phyloP scores from a whole-genome alignment of 2,329 filamentous ascomycete genomes.

The Penicillium italicum region DNA sequence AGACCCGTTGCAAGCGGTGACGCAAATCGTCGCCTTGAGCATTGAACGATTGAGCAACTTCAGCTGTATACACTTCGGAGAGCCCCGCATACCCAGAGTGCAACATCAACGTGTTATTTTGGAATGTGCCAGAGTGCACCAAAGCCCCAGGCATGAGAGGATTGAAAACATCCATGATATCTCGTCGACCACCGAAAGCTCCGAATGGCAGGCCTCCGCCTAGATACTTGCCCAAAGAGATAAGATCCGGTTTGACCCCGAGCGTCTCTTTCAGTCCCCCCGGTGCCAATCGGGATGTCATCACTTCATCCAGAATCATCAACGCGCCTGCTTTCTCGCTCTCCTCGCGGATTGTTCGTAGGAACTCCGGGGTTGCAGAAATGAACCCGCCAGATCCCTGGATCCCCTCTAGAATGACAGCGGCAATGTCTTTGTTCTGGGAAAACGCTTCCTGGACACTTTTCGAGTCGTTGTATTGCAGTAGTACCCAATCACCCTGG shows the following conservation, averaged over 20 bases:
- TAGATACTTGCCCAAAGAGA: constrained; percentile 63
- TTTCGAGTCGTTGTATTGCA: constrained; percentile 58
- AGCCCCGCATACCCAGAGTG: constrained; percentile 3
- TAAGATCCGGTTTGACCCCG: constrained; percentile 52
- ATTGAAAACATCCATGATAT: constrained; percentile 48
- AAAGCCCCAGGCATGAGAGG: constrained; percentile 37
- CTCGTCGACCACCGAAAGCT: constrained; percentile 61
- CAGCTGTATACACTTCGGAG: background rate
- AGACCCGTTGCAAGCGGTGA: background rate
- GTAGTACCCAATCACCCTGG: constrained; percentile 57
- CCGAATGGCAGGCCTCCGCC: constrained; percentile 66
- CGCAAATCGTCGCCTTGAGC: background rate
- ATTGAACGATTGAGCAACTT: background rate
- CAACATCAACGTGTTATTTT: constrained; percentile 54
- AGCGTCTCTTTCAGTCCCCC: constrained; percentile 1
- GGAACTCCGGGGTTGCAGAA: constrained; percentile 50
- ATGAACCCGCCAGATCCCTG: constrained; percentile 62
- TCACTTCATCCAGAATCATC: constrained; percentile 69
- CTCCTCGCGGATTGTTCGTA: constrained; percentile 49
- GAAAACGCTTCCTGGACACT: constrained; percentile 35
- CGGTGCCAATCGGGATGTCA: constrained; percentile 58
- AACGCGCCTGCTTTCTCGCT: constrained; percentile 52
- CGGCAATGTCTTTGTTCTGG: constrained; percentile 45
- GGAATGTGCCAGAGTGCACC: constrained; percentile 62
- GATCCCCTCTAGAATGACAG: constrained; percentile 64